Percentiles rank a stretch among this genome's conserved stretches.
phyloP scores from a whole-genome alignment of 371 early-diverging fungal species.

The Fennellomyces sp. region DNA sequence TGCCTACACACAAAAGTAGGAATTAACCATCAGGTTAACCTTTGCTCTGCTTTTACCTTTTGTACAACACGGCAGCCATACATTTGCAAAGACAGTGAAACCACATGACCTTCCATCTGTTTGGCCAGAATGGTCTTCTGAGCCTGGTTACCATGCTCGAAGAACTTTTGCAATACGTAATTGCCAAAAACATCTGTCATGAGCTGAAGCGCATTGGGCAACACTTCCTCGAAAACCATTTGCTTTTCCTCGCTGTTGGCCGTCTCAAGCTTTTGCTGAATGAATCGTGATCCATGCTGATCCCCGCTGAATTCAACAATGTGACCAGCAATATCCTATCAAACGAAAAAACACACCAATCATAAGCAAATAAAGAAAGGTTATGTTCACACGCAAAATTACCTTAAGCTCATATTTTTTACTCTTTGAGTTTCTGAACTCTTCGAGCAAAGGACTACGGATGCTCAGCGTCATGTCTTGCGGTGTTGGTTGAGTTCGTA shows the following conservation, averaged over 20 bases:
- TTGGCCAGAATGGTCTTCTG: slow-evolving; percentile 89
- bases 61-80: slow-evolving; percentile 99
- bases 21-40: background rate
- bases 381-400: no score
- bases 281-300: slow-evolving; percentile 99
- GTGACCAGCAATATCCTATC: slow-evolving; percentile 91
- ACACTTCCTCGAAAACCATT: slow-evolving; percentile 96
- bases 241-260: slow-evolving; percentile 93
- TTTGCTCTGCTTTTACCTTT: slow-evolving; percentile 52
- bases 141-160: slow-evolving; percentile 89
- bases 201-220: slow-evolving; percentile 90
- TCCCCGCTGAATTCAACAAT: slow-evolving; percentile 98
- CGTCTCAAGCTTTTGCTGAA: slow-evolving; percentile 98
- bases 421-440: slow-evolving; percentile 93
- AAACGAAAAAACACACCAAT: background rate
- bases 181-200: slow-evolving; percentile 99
- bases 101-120: slow-evolving; percentile 94
- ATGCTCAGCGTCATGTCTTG: slow-evolving; percentile 51
- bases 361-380: background rate
- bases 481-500: slow-evolving; percentile 7
- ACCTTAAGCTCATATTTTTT: slow-evolving; percentile 89
- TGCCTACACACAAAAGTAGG: slow-evolving; percentile 43
- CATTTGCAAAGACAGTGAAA: slow-evolving; percentile 97
- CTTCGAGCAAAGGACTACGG: slow-evolving; percentile 88
- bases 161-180: slow-evolving; percentile 99